Evolutionary conservation across 345 rosid genomes (phyloP).

Genomic region (Eucalyptus rudis): DNA sequence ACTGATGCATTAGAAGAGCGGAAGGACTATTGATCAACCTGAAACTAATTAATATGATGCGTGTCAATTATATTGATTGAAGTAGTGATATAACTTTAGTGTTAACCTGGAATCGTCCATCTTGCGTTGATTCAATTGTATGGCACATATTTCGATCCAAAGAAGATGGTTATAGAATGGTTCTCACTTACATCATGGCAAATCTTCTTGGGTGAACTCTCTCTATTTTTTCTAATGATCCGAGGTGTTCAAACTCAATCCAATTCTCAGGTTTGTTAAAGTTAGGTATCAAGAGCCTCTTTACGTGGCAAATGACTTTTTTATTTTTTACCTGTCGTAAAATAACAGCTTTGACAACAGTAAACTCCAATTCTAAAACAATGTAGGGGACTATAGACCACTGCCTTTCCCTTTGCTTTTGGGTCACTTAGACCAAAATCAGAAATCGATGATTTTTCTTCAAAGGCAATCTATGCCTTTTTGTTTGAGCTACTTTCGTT

Average conservation of each 20-base stretch:
- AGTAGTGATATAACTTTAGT: neutral
- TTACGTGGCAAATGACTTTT: neutral
- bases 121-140: neutral
- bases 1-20: neutral
- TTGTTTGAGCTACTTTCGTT: rapidly evolving
- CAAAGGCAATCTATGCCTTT: neutral
- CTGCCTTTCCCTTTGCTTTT: neutral
- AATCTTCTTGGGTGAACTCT: neutral
- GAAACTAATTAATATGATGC: neutral
- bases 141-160: neutral
- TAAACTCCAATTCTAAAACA: neutral
- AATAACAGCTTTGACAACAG: too few relatives aligned
- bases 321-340: too few relatives aligned
- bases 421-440: neutral
- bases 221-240: neutral
- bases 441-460: neutral
- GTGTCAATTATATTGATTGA: neutral
- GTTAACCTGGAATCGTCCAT: neutral
- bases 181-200: neutral
- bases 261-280: neutral
- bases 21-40: neutral
- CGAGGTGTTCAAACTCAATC: neutral
- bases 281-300: neutral
- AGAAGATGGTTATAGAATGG: neutral
- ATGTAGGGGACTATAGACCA: neutral